Percentiles rank a stretch among this genome's conserved stretches.
Evolutionary conservation across 2,329 filamentous ascomycete genomes (phyloP).

Genomic region (Acrocalymma vagum): DNA sequence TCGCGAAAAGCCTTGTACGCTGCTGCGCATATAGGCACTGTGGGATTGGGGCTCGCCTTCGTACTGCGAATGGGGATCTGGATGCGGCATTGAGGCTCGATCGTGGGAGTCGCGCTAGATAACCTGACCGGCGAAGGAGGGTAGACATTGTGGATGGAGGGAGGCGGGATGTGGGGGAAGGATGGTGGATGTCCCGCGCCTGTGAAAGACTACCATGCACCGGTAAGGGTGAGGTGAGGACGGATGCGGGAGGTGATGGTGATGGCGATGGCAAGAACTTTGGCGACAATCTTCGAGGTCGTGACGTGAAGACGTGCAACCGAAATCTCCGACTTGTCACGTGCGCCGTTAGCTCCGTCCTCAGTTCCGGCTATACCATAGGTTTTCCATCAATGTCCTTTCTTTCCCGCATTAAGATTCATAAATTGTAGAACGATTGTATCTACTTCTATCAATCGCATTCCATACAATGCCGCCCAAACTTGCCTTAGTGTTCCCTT

Average conservation of each 20-base stretch:
- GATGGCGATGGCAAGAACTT: too few relatives aligned
- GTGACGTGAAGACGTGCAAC: too few relatives aligned
- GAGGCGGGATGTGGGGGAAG: conserved; percentile 14
- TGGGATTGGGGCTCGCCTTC: conserved; percentile 49
- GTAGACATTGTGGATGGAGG: conserved; percentile 67
- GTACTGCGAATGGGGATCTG: conserved; percentile 51
- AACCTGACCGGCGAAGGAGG: conserved; percentile 71
- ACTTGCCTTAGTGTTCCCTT: too few relatives aligned
- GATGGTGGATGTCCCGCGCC: conserved; percentile 10
- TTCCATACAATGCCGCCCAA: too few relatives aligned
- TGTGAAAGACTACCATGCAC: conserved; percentile 24
- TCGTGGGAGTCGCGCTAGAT: conserved; percentile 70
- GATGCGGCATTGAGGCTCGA: conserved; percentile 63
- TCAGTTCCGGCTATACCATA: too few relatives aligned
- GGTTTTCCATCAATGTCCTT: too few relatives aligned
- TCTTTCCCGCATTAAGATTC: too few relatives aligned
- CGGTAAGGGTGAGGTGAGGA: conserved; percentile 14
- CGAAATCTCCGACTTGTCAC: too few relatives aligned
- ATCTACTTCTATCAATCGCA: too few relatives aligned
- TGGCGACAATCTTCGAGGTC: too few relatives aligned
- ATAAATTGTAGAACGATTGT: too few relatives aligned
- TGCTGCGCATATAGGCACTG: conserved; percentile 55
- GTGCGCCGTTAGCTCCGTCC: too few relatives aligned
- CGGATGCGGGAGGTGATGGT: conserved; percentile 22
- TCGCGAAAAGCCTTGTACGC: conserved; percentile 53